phyloP scores from a whole-genome alignment of 2,329 filamentous ascomycete genomes.

The Trichoderma simmonsii region DNA sequence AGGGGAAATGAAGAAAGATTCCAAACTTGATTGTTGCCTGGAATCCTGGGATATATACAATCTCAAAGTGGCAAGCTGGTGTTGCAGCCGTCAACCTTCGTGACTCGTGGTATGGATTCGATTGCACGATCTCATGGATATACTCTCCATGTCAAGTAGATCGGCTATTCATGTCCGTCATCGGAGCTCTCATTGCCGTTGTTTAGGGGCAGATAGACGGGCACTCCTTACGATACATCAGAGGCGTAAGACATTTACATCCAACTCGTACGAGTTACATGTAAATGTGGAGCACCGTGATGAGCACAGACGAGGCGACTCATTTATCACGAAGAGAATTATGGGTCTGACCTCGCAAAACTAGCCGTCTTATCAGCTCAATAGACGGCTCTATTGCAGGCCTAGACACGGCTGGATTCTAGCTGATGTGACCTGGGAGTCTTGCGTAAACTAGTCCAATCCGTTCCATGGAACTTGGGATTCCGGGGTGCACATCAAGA shows the following conservation, averaged over 20 bases:
- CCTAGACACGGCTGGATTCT: background rate
- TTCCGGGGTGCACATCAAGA: background rate
- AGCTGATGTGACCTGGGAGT: background rate
- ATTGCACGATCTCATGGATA: background rate
- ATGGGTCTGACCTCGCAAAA: background rate
- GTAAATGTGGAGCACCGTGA: background rate
- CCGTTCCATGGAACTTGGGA: background rate
- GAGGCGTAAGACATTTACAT: background rate
- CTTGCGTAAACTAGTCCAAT: background rate
- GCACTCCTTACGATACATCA: background rate
- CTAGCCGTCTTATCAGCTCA: background rate
- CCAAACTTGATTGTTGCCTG: background rate
- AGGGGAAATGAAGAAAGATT: background rate
- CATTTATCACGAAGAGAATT: background rate
- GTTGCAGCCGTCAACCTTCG: background rate
- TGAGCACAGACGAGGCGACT: background rate
- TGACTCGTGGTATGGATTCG: background rate
- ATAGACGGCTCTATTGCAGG: background rate
- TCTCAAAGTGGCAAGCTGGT: background rate
- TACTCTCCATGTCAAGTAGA: background rate
- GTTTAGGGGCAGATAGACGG: background rate
- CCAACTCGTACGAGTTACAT: constrained; percentile 2
- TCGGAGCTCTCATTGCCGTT: background rate
- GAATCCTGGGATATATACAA: background rate
- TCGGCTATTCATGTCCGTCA: constrained; percentile 3